Base-by-base conservation (phyloP, 2,329 filamentous ascomycete genomes). In the Metarhizium brunneum region DNA sequence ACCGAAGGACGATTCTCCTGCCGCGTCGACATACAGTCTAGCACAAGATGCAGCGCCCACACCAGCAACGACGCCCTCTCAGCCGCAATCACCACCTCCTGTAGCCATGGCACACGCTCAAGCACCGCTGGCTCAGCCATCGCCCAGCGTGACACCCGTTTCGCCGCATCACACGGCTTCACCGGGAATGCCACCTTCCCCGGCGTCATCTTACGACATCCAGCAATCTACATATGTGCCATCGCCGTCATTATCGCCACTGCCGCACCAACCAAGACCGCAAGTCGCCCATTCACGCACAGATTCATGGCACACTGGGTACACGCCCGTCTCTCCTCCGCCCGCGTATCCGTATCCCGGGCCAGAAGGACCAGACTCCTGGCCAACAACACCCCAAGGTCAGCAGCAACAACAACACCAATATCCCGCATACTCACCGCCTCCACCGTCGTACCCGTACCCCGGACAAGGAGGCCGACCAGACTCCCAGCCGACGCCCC, bases 181-280 rank as follows among this genome's bases (percentile, higher is more conserved):
- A 16, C 29, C 53, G 36, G 32, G 36, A 30, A 38, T 35, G 7
- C n/a, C 43, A 2, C 42, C 42, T 18, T 54, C 45, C 8, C 52
- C 45, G 5, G 53, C 54, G 14, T 48, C 49, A 25, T 43, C 55
- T 13, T 52, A 58, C 40, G 20, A 48, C 40, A 36, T 52, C 4
- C 53, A 52, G 4, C 59, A 54, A 32, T 52, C 52, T 36, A 61
- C 58, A 2, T 60, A 59, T 55, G 57, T 56, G 32, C 35, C 57
- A 3, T 50, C 50, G 13, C 47, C 52, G 38, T 18, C 56, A 16
- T 40, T 57, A 25, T 25, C 49, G 52, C 53, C 59, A 20, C 25
- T 25, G 25, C 25, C 3, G 4, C 25, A 25, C 25, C 59, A 57
- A 25, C 54, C 53, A 25, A 51, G 54, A 13, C 59, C 57, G 35